These are phyloP conservation scores for Senna tora DNA, from an alignment of 306 rosid genomes.

Conservation along the genomic window DNA sequence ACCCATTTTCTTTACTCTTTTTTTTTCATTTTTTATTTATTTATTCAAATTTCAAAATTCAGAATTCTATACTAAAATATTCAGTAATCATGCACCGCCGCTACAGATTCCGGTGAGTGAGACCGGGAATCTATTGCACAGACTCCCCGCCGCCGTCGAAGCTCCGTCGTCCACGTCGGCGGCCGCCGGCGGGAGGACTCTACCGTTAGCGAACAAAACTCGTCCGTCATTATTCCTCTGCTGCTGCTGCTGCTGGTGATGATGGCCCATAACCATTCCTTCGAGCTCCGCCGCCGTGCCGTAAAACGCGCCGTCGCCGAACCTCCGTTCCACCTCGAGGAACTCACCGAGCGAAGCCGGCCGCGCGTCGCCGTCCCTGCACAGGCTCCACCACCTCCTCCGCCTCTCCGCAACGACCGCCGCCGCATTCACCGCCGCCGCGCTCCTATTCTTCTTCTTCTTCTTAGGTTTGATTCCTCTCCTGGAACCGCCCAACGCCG, in stretches of 20 bases:
- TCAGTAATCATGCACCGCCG: constrained; percentile 59
- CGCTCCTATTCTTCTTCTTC: constrained; percentile 44
- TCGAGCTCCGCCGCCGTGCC: constrained; percentile 88
- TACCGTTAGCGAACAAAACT: constrained; percentile 72
- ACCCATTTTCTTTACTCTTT: background rate
- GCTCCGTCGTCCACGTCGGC: constrained; percentile 55
- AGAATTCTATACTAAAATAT: background rate
- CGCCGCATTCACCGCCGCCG: constrained; percentile 19
- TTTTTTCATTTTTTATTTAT: background rate
- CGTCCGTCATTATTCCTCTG: constrained; percentile 57
- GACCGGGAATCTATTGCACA: constrained; percentile 71
- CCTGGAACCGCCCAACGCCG: constrained; percentile 33
- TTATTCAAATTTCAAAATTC: background rate
- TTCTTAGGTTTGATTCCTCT: constrained; percentile 52
- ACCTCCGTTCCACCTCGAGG: constrained; percentile 88
- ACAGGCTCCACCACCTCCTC: constrained; percentile 90
- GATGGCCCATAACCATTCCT: constrained; percentile 67
- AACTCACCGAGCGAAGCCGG: constrained; percentile 88
- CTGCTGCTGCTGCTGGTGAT: too few relatives aligned
- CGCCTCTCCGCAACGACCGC: constrained; percentile 57
- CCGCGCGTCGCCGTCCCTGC: constrained; percentile 70
- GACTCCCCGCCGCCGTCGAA: constrained; percentile 54
- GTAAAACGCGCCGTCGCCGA: constrained; percentile 79
- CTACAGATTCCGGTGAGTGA: constrained; percentile 83
- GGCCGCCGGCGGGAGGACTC: constrained; percentile 78